Base-by-base conservation (phyloP, 2,329 filamentous ascomycete species). In the Aspergillus tamarii region DNA sequence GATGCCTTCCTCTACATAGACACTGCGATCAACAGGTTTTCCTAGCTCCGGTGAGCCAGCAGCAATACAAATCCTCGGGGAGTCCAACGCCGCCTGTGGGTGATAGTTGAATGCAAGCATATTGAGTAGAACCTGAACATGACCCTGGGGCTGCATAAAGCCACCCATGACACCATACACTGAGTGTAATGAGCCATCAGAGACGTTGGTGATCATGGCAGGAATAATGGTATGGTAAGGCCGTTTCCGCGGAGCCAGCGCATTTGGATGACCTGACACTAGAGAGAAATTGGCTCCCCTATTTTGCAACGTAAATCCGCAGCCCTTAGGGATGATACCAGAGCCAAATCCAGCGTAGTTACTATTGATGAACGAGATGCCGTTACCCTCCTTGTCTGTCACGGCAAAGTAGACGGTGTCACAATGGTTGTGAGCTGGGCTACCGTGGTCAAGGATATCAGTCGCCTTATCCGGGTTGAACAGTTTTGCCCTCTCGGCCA, bases 191-290 rank as follows among this genome's bases (percentile, higher is more conserved):
- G 86, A 89, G 30, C 87, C 87, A 70, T 96, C 93, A 5, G 82
- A 80, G 21, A 87, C 76, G 69, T 95, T 93, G 0, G 95, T 98
- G 21, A 94, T 88, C 77, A 98, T 85, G 0, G 91, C 94, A 0
- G 95, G 94, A 72, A 99, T 99, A 77, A 99, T 98, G 60, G 95
- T 99, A 78, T 98, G 95, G 79, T 98, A 99, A 0, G 95, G 95
- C 53, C 95, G 81, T 82, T 98, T 98, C 39, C 89, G 83, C 0
- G 93, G 92, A 9, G 87, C 91, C 16, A 96, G 83, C 23, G 84
- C 85, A 74, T 98, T 98, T 1, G 94, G 93, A 73, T 97, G 94
- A 1, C 81, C 81, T 0, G 84, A 76, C 9, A 75, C 72, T 0
- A 99, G 85, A 1, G 85, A 88, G 80, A 99, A 98, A 76, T 94